Percentiles rank a stretch among this genome's conserved stretches.
These are phyloP conservation scores for Solanum medicagineum DNA, from an alignment of 257 asterid genomes.

Conservation along the genomic window DNA sequence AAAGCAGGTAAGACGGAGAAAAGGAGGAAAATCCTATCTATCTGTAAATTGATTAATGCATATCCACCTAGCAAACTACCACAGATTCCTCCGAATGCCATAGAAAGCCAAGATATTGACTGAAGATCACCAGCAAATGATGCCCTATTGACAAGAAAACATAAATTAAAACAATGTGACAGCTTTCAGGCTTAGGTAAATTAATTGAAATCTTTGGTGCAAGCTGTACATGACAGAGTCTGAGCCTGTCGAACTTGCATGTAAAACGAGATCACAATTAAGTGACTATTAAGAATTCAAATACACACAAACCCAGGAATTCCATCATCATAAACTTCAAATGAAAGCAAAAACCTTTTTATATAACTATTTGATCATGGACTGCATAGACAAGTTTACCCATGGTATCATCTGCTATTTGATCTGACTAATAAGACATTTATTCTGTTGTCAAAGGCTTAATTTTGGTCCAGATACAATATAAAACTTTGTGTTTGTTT, in stretches of 20 bases:
- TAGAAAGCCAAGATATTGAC: slow-evolving; percentile 93
- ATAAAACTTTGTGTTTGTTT: background rate
- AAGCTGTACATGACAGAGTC: background rate
- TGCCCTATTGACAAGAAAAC: slow-evolving; percentile 48
- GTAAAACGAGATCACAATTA: background rate
- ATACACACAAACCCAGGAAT: background rate
- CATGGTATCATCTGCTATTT: background rate
- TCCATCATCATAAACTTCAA: background rate
- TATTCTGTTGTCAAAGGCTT: background rate
- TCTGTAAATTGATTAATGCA: slow-evolving; percentile 44
- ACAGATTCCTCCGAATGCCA: slow-evolving; percentile 95
- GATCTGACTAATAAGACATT: background rate
- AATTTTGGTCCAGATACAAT: background rate
- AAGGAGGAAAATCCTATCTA: slow-evolving; percentile 54
- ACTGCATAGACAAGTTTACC: background rate
- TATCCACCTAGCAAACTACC: slow-evolving; percentile 92
- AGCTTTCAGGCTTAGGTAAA: background rate
- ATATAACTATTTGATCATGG: background rate
- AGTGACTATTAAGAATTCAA: background rate
- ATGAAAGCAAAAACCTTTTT: background rate
- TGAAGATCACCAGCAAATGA: slow-evolving; percentile 95
- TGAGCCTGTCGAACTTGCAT: background rate
- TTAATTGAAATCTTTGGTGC: background rate
- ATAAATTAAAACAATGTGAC: background rate
- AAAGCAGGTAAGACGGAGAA: slow-evolving; percentile 65